Evolutionary conservation across 257 asterid species (phyloP).

Genomic region (Nicotiana sylvestris): DNA sequence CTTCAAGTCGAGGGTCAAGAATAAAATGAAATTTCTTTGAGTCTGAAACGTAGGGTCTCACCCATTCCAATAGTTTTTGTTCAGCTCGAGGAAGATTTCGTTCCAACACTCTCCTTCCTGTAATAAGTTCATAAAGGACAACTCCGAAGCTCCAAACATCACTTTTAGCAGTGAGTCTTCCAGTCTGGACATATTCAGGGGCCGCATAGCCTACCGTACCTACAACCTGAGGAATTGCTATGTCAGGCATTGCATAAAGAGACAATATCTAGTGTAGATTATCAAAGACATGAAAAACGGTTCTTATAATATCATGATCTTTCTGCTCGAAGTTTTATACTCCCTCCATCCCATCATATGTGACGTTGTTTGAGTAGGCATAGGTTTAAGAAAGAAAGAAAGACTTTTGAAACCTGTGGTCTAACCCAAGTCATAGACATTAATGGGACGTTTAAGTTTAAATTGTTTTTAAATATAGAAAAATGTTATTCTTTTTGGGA

Average conservation of each 20-base stretch:
- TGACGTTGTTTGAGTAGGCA: too few relatives aligned
- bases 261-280: background rate
- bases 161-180: constrained; percentile 82
- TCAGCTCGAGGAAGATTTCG: constrained; percentile 81
- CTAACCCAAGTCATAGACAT: background rate
- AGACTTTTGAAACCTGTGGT: background rate
- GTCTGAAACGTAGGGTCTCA: constrained; percentile 74
- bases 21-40: constrained; percentile 70
- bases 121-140: constrained; percentile 79
- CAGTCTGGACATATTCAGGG: constrained; percentile 80
- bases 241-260: background rate
- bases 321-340: background rate
- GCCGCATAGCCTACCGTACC: constrained; percentile 97
- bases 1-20: constrained; percentile 60
- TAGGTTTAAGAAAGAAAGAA: too few relatives aligned
- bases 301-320: background rate
- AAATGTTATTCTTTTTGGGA: background rate
- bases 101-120: constrained; percentile 88
- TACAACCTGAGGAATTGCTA: constrained; percentile 44
- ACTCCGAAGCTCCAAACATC: constrained; percentile 98
- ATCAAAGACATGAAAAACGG: background rate
- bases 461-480: background rate
- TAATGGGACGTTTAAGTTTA: background rate
- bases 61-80: constrained; percentile 92
- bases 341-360: too few relatives aligned